phyloP scores from a whole-genome alignment of 768 basidiomycete genomes.

The Lactarius sp. region DNA sequence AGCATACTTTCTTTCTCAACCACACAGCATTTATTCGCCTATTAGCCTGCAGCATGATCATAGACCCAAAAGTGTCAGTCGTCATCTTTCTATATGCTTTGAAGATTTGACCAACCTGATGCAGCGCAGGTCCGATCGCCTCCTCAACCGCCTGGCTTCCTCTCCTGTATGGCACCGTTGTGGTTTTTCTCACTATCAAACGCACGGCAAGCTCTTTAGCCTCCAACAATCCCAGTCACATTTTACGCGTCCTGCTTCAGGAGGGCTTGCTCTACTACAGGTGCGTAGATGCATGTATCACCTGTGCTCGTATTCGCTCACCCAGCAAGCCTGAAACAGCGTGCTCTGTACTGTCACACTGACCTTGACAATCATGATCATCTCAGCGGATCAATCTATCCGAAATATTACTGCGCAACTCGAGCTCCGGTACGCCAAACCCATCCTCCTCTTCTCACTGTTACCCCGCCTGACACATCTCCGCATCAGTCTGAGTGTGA shows the following conservation, averaged over 20 bases:
- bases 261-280: constrained; percentile 20
- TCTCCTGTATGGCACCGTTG: constrained; percentile 37
- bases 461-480: background rate
- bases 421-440: constrained; percentile 6
- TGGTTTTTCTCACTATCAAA: constrained; percentile 34
- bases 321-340: constrained; percentile 23
- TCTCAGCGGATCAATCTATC: constrained; percentile 29
- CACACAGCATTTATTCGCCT: background rate
- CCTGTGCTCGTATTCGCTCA: background rate
- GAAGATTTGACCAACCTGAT: background rate
- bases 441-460: no score
- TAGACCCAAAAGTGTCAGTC: constrained; percentile 30
- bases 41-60: constrained; percentile 41
- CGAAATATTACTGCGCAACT: constrained; percentile 38
- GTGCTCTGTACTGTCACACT: constrained; percentile 39
- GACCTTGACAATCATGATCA: constrained; percentile 38
- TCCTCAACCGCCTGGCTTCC: constrained; percentile 41
- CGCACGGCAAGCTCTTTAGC: constrained; percentile 27
- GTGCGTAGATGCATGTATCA: background rate
- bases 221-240: background rate
- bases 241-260: constrained; percentile 14
- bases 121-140: constrained; percentile 28
- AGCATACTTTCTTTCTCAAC: background rate
- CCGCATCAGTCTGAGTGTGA: background rate
- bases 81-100: background rate